Evolutionary conservation across 176 grass and related monocot genomes (phyloP).

Genomic region (Alopecurus myosuroides): DNA sequence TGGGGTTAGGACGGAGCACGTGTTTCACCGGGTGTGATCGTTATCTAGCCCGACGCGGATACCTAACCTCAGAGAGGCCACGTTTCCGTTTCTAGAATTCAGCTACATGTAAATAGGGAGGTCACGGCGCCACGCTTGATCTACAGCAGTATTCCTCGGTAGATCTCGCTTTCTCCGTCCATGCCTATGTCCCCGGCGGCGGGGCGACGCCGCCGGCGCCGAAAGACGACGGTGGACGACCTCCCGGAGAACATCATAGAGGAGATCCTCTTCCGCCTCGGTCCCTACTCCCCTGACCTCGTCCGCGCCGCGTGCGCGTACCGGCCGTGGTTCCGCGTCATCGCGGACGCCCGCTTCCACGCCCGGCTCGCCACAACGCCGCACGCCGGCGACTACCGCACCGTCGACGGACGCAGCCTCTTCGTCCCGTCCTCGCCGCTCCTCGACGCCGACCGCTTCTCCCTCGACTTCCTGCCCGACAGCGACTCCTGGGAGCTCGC

Average conservation of each 20-base stretch:
- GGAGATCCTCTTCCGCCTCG: background rate
- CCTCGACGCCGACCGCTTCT: background rate
- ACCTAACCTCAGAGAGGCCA: too few species aligned
- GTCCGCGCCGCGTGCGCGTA: slow-evolving; percentile 7
- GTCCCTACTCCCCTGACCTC: background rate
- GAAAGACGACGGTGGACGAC: background rate
- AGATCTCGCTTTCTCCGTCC: too few species aligned
- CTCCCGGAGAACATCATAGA: slow-evolving; percentile 6
- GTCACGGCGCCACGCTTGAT: too few species aligned
- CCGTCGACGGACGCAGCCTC: background rate
- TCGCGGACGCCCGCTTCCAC: background rate
- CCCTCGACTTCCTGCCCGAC: background rate
- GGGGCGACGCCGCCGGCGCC: background rate
- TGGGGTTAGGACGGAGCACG: too few species aligned
- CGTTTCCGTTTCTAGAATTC: too few species aligned
- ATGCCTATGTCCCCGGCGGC: background rate
- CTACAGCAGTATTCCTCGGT: too few species aligned
- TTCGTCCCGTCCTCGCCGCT: slow-evolving; percentile 17
- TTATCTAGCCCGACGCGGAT: too few species aligned
- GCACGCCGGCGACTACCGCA: slow-evolving; percentile 16
- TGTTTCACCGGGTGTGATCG: too few species aligned
- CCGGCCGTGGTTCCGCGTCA: background rate
- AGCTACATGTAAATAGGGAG: too few species aligned
- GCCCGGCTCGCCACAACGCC: background rate
- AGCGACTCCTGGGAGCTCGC: background rate